Evolutionary conservation across 108 stramenopile species (phyloP), one percentile per base, ranked within the genome.

Genomic region (Heterococcus sp.): DNA sequence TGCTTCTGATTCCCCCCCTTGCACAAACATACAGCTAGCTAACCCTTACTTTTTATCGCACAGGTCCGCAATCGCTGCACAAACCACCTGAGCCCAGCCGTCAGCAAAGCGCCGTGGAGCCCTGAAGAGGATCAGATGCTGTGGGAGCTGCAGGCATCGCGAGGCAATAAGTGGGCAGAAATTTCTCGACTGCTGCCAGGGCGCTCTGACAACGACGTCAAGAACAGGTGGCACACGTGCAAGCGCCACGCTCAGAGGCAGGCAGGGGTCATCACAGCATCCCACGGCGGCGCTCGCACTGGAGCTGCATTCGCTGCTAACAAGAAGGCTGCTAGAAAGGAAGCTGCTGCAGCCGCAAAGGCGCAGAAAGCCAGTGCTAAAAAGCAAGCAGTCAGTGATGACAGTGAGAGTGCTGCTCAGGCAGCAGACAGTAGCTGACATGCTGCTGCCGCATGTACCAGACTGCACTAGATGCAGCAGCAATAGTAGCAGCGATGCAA

Each of bases 31-130:
- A 58, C 46, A 8, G 14, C 46, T 58, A 14, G 8, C 46, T 58
- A 21, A 21, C 46, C 46, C 8, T 21, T 58, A 58, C 46, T 8
- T 21, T 21, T 8, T 21, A 21, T 21, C 14, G 14, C 46, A 21
- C 46, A 58, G 46, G 46, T 21, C 68, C 69, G 77, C 70, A 69
- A 66, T 34, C 71, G 77, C 8, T 78, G 72, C 63, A 66, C 66
- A 28, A 78, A 78, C 71, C 77, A 78, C 32, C 72, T 78, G 1
- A 71, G 72, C 71, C 77, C 77, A 14, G 14, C 14, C 46, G 14
- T 58, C 14, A 58, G 14, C 46, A 75, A 75, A 33, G 66, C 75
- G 69, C 76, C 76, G 33, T 78, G 76, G 76, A 78, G 69, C 29
- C 70, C 69, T 29, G 69, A 70, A 58, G 76, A 78, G 76, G 40